Conservation (phyloP, 2,329 filamentous ascomycete species). For the Incumbomyces delicatus region DNA sequence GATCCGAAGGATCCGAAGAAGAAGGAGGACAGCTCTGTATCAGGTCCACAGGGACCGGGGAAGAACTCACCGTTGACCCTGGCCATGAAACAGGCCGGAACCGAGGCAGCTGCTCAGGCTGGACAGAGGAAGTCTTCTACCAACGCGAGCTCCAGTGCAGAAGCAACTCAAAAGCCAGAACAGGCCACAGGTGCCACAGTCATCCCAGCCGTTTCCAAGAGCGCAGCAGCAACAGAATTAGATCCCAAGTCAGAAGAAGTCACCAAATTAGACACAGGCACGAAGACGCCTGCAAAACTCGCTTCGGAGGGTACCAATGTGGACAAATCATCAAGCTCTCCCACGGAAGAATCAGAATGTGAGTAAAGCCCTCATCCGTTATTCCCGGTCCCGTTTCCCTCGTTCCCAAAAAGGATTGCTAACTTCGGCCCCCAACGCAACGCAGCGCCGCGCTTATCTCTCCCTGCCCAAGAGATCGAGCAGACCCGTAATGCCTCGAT, state of each 20-base stretch:
- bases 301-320: constrained; percentile 18
- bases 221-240: neutral
- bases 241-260: constrained; percentile 12
- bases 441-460: neutral
- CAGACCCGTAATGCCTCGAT: constrained; percentile 12
- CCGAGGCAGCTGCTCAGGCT: constrained; percentile 27
- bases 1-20: constrained; percentile 15
- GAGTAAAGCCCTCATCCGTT: no score
- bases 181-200: constrained; percentile 1
- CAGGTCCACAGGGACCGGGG: constrained; percentile 15
- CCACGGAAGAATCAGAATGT: no score
- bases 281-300: constrained; percentile 17
- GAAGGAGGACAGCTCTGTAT: constrained; percentile 4
- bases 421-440: no score
- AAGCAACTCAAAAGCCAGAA: neutral
- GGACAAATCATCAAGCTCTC: constrained; percentile 11
- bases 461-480: constrained; percentile 15
- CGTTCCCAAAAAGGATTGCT: no score
- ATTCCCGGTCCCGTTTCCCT: no score
- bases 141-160: neutral
- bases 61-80: constrained; percentile 30
- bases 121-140: constrained; percentile 16
- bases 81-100: constrained; percentile 35
- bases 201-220: neutral
- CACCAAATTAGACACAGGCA: constrained; percentile 12